These are phyloP conservation scores for Aspergillus asperescens DNA, from an alignment of 495 filamentous ascomycete genomes.

Conservation along the genomic window DNA sequence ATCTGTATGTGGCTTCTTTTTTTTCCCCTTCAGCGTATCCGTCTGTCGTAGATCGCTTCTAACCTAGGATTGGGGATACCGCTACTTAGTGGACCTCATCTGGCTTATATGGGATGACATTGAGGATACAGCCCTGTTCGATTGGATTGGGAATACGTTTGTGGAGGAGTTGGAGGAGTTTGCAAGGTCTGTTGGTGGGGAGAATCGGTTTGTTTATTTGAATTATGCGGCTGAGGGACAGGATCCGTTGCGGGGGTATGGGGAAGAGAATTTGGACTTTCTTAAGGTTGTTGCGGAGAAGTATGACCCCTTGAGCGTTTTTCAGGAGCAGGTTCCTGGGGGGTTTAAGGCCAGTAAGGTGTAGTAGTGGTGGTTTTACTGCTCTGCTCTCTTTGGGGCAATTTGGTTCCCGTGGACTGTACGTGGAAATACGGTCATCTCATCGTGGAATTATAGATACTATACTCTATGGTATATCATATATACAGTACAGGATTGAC, in stretches of 20 bases:
- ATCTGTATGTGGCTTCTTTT: not conserved
- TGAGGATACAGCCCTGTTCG: not conserved
- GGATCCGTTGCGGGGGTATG: slow-evolving; percentile 4
- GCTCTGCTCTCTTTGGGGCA: not conserved
- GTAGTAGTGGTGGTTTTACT: not conserved
- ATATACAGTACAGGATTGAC: slow-evolving; percentile 12
- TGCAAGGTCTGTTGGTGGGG: not conserved
- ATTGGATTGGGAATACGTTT: not conserved
- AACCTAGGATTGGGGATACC: too few species aligned
- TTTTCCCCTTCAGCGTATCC: not conserved
- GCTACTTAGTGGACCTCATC: not conserved
- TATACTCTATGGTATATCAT: slow-evolving; percentile 8
- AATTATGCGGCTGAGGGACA: slow-evolving; percentile 5
- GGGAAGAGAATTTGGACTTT: not conserved
- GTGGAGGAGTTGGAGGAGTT: not conserved
- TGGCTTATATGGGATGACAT: not conserved
- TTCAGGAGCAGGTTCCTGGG: slow-evolving; percentile 1
- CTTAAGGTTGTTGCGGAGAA: not conserved
- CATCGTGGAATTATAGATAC: slow-evolving; percentile 13
- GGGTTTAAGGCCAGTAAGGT: slow-evolving; percentile 3
- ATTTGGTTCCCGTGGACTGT: not conserved
- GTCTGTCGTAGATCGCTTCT: too few species aligned
- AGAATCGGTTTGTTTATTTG: not conserved
- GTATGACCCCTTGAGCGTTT: not conserved
- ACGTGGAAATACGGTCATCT: slow-evolving; percentile 1